Evolutionary conservation across 2,329 filamentous ascomycete species (phyloP).

Genomic region (Teratosphaeria destructans): DNA sequence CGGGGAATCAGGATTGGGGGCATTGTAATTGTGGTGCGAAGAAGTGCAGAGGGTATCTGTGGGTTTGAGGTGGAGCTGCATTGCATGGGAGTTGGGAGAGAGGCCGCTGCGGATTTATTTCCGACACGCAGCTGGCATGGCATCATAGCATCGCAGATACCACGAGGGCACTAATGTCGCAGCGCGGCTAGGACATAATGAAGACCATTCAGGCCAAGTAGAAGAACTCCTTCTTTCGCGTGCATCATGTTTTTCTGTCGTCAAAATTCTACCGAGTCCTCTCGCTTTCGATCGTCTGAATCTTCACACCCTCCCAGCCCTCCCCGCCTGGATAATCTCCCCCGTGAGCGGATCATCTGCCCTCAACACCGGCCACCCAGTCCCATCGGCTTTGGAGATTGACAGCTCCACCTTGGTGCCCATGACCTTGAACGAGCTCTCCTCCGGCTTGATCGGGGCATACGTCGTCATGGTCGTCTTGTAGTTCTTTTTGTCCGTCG

Average conservation of each 20-base stretch:
- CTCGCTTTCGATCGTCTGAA: neutral
- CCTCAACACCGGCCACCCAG: conserved; percentile 75
- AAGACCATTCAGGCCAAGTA: no score
- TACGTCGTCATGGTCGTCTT: conserved; percentile 64
- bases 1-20: conserved; percentile 35
- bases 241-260: neutral
- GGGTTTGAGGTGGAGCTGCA: conserved; percentile 31
- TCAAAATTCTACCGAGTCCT: neutral
- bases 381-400: conserved; percentile 61
- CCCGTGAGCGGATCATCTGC: conserved; percentile 62
- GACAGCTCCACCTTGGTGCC: conserved; percentile 82
- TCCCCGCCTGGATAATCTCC: conserved; percentile 83
- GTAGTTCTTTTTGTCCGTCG: conserved; percentile 76
- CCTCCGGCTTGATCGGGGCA: conserved; percentile 61
- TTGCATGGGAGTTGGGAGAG: neutral
- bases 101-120: neutral
- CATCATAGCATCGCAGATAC: neutral
- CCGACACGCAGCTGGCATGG: neutral
- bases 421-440: conserved; percentile 69
- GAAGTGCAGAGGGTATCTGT: conserved; percentile 60
- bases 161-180: neutral
- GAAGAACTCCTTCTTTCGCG: neutral
- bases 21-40: conserved; percentile 48
- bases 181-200: no score
- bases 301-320: conserved; percentile 49